Conservation (phyloP, 345 rosid species). For the Lepidium africanum region DNA sequence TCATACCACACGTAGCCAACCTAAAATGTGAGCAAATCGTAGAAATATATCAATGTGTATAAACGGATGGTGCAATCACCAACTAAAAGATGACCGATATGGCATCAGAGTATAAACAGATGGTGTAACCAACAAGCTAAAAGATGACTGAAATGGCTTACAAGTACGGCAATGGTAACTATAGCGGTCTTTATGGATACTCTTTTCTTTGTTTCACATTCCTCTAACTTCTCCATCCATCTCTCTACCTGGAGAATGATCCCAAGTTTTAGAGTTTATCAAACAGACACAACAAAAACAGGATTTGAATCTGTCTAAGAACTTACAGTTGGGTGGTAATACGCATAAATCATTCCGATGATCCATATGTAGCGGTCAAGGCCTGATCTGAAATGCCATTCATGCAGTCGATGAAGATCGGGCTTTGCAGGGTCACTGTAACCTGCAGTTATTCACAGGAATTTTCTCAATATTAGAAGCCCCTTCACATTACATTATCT, state of each 20-base stretch:
- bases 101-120: not conserved
- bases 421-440: constrained; percentile 93
- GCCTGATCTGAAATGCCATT: constrained; percentile 98
- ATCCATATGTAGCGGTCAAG: constrained; percentile 98
- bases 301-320: not conserved
- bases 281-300: not conserved
- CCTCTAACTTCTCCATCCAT: constrained; percentile 98
- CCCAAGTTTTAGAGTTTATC: constrained; percentile 12
- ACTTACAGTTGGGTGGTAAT: constrained; percentile 87
- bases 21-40: constrained; percentile 26
- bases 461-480: not conserved
- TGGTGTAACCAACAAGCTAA: not conserved
- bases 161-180: constrained; percentile 43
- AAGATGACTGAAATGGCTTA: constrained; percentile 34
- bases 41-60: not conserved
- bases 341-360: constrained; percentile 90
- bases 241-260: constrained; percentile 65
- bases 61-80: not conserved
- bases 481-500: not conserved
- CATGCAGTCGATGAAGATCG: constrained; percentile 71
- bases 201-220: constrained; percentile 67
- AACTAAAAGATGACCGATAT: constrained; percentile 1
- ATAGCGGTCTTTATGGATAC: constrained; percentile 54
- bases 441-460: constrained; percentile 37
- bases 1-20: constrained; percentile 96